Evolutionary conservation across 1,284 basidiomycete species (phyloP), one percentile per base, ranked within the genome.

Genomic region (Ceratobasidium sp.): DNA sequence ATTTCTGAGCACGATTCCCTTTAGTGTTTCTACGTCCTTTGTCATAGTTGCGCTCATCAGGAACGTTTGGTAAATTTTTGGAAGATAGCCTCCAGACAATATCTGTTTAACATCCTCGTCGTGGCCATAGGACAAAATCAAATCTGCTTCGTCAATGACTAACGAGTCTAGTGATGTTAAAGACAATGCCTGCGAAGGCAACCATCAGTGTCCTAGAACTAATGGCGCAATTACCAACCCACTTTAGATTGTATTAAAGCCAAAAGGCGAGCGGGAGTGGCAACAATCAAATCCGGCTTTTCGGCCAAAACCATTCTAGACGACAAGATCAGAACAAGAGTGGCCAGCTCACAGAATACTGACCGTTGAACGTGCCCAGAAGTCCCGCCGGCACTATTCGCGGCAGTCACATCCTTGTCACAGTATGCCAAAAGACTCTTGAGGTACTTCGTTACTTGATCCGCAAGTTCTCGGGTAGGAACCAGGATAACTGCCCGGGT

Each of bases 11-110:
- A 92, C 86, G 36, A 98, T 85, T 3, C 94, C 94, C 80, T 97
- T 97, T 72, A 99, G 84, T 74, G 89, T 85, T 78, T 96, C 92
- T 3, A 99, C 94, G 77, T 99, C 97, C 76, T 96, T 92, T 21
- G 95, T 96, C 89, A 99, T 92, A 0, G 97, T 99, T 2, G 97
- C 97, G 79, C 93, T 96, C 95, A 99, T 98, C 59, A 99, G 84
- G 80, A 97, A 97, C 8, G 93, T 94, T 80, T 99, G 97, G 77
- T 92, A 94, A 53, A 97, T 87, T 77, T 91, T 92, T 14, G 97
- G 96, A 5, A 99, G 85, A 77, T 87, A 90, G 0, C 84, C 83
- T 23, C 91, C 92, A 64, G 85, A 86, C 76, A 98, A 89, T 59
- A 99, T 92, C 72, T 92, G 87, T 46, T 90, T 89, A 50, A 98